Base-by-base conservation (phyloP, 1,284 basidiomycete genomes). In the Limonomyces culmigenus region DNA sequence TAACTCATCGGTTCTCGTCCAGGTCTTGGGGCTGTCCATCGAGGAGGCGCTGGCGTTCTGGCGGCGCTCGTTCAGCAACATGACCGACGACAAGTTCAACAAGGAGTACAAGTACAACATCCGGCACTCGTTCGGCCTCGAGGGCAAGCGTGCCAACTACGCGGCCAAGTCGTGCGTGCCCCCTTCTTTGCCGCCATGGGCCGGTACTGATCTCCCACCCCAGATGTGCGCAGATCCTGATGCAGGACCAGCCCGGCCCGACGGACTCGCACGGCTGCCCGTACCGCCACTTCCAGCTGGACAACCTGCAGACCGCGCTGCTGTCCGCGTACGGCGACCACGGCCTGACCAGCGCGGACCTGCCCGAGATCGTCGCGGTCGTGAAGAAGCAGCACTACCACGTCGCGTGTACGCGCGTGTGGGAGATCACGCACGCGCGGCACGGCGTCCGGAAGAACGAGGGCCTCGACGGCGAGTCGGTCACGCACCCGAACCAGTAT, bases 71-170 rank as follows among this genome's bases (percentile, higher is more conserved):
- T 97, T 95, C 53, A 65, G 67, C 34, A 67, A 61, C 25, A 73
- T 86, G 39, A 76, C 76, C 16, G 92, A 97, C 45, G 91, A 98
- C 59, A 85, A 92, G 56, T 99, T 98, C 62, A 92, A 91, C 62
- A 99, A 98, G 55, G 87, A 96, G 51, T 84, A 97, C 65, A 79
- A 77, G 47, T 99, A 99, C 58, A 98, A 98, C 48, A 92, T 99
- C 47, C 77, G 93, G 29, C 95, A 98, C 56, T 79, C 76, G 6
- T 99, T 84, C 52, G 95, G 95, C 32, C 63, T 96, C 31, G 95
- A 98, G 54, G 95, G 95, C 5, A 84, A 81, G 50, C 73, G 93
- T 29, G 81, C 80, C 35, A 96, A 97, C 56, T 98, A 98, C 54
- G 72, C 87, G 3, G 91, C 95, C 0, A 88, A 83, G 59, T 91